phyloP scores from a whole-genome alignment of 2,329 filamentous ascomycete genomes.

The Bisporella sp. region DNA sequence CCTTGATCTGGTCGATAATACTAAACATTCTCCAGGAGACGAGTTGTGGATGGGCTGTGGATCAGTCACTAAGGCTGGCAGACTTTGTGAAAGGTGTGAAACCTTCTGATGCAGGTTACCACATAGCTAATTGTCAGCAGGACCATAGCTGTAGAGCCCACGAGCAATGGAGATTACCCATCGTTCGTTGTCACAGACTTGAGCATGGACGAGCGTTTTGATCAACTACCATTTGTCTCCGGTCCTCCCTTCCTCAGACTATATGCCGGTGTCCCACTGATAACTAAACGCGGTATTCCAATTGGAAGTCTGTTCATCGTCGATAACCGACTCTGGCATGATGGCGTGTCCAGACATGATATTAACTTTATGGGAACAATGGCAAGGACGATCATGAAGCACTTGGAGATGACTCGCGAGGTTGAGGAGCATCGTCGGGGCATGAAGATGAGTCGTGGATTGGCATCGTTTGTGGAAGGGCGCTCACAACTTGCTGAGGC shows the following conservation, averaged over 20 bases:
- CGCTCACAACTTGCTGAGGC: constrained; percentile 21
- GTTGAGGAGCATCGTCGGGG: constrained; percentile 46
- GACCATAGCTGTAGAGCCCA: constrained; percentile 21
- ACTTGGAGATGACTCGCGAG: constrained; percentile 50
- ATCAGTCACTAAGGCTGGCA: constrained; percentile 22
- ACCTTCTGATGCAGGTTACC: background rate
- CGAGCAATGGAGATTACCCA: constrained; percentile 18
- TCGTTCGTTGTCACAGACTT: constrained; percentile 26
- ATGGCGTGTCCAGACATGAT: constrained; percentile 42
- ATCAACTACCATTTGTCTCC: constrained; percentile 22
- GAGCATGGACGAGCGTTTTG: constrained; percentile 22
- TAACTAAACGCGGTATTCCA: constrained; percentile 25
- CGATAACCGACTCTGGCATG: constrained; percentile 42
- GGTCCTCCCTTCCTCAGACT: constrained; percentile 21
- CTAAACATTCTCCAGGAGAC: constrained; percentile 23
- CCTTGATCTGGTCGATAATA: constrained; percentile 27
- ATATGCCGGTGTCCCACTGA: constrained; percentile 27
- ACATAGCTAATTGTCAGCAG: constrained; percentile 12
- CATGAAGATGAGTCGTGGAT: constrained; percentile 46
- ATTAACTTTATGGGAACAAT: constrained; percentile 51
- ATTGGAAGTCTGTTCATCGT: constrained; percentile 57
- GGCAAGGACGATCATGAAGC: constrained; percentile 49
- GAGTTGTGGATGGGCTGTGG: constrained; percentile 28
- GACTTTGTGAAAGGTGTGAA: constrained; percentile 25
- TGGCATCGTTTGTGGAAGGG: constrained; percentile 48